Percentiles rank a stretch among this genome's conserved stretches.
phyloP scores from a whole-genome alignment of 2,329 filamentous ascomycete genomes.

The Fusarium duplospermum region DNA sequence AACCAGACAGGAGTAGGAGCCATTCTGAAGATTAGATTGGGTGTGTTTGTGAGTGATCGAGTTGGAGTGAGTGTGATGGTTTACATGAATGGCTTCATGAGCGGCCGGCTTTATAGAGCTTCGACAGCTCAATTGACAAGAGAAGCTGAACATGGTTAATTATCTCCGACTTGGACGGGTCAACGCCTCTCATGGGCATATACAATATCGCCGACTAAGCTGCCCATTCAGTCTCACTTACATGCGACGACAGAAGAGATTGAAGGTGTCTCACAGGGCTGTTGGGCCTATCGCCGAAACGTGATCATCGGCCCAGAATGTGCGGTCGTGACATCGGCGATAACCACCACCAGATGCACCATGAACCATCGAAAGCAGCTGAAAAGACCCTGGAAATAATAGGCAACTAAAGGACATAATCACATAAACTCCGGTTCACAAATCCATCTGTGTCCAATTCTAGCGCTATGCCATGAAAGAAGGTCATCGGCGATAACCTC shows the following conservation, averaged over 20 bases:
- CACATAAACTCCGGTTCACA: background rate
- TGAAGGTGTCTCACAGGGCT: background rate
- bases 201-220: conserved; percentile 14
- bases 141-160: background rate
- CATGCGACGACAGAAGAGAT: background rate
- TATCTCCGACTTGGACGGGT: background rate
- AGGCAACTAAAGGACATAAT: background rate
- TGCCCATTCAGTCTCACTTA: background rate
- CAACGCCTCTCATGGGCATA: background rate
- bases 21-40: background rate
- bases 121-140: background rate
- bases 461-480: background rate
- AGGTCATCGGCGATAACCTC: background rate
- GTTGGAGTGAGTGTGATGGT: background rate
- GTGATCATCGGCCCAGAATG: background rate
- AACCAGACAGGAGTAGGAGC: conserved; percentile 59
- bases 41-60: background rate
- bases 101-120: background rate
- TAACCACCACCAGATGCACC: background rate
- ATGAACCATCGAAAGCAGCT: background rate
- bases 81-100: background rate
- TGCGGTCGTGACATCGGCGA: conserved; percentile 17
- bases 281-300: conserved; percentile 27
- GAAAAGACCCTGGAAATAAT: background rate
- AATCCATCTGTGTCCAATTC: background rate